These are phyloP conservation scores for Aspergillus funiculosus DNA, from an alignment of 495 filamentous ascomycete species.

Conservation along the genomic window DNA sequence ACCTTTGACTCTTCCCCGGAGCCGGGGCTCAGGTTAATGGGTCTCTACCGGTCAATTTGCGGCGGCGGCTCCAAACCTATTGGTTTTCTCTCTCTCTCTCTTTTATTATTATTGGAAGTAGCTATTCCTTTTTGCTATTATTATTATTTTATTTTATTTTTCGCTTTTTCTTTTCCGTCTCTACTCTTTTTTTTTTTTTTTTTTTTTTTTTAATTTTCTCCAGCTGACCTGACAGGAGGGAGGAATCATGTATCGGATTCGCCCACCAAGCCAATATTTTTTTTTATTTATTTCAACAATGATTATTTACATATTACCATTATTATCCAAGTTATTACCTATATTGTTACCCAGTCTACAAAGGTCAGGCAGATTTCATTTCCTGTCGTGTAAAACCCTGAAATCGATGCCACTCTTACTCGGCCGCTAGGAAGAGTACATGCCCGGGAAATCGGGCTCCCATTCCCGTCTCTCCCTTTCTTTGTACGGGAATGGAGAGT, in stretches of 20 bases:
- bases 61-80: conserved; percentile 22
- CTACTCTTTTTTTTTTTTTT: conserved; percentile 8
- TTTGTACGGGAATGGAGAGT: background rate
- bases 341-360: conserved; percentile 1
- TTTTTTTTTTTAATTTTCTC: conserved; percentile 8
- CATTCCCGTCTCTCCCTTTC: conserved; percentile 6
- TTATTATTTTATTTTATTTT: conserved; percentile 4
- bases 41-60: conserved; percentile 25
- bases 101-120: no score
- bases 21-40: conserved; percentile 28
- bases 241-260: conserved; percentile 15
- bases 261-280: conserved; percentile 11
- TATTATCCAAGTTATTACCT: background rate
- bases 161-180: background rate
- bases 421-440: background rate
- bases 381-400: conserved; percentile 8
- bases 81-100: conserved; percentile 12
- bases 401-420: conserved; percentile 12
- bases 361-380: no score
- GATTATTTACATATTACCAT: background rate
- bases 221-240: conserved; percentile 14
- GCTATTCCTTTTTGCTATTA: background rate
- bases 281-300: conserved; percentile 9
- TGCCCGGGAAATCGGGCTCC: conserved; percentile 8
- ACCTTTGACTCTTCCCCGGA: conserved; percentile 37